phyloP scores from a whole-genome alignment of 1,139 yeast genomes.

The Sugiyamaella paludigena region DNA sequence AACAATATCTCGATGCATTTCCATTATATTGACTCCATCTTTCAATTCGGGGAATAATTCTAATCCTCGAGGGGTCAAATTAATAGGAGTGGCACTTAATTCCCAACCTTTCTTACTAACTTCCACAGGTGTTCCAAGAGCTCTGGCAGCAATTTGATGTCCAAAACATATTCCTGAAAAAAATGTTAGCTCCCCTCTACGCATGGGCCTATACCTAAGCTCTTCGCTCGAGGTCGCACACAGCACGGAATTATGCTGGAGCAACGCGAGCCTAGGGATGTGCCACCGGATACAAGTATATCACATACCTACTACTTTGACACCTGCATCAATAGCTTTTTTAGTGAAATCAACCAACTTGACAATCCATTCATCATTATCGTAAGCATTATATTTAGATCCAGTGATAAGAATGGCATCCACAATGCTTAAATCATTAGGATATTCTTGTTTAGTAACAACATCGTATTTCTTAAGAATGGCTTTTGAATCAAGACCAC shows the following conservation, averaged over 20 bases:
- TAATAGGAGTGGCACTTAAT: constrained; percentile 56
- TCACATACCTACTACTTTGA: constrained; percentile 35
- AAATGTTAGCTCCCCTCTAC: constrained; percentile 32
- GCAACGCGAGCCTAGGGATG: no score
- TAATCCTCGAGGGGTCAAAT: constrained; percentile 42
- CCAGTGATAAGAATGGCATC: constrained; percentile 62
- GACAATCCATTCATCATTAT: constrained; percentile 53
- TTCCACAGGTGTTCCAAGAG: constrained; percentile 59
- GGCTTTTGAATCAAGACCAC: constrained; percentile 29
- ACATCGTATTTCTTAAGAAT: constrained; percentile 47
- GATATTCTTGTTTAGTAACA: constrained; percentile 41
- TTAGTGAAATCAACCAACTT: constrained; percentile 44
- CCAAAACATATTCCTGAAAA: constrained; percentile 71
- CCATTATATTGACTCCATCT: constrained; percentile 47
- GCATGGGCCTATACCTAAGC: constrained; percentile 1
- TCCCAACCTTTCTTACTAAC: constrained; percentile 72
- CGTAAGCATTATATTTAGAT: constrained; percentile 59
- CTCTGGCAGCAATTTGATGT: constrained; percentile 71
- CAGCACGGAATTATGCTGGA: no score
- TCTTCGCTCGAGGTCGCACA: not conserved
- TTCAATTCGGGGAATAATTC: constrained; percentile 38
- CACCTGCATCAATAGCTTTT: constrained; percentile 22
- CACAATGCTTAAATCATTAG: constrained; percentile 39
- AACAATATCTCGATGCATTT: constrained; percentile 73
- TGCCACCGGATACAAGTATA: no score